These are phyloP conservation scores for Malus asiatica DNA, from an alignment of 306 rosid species.

Conservation along the genomic window DNA sequence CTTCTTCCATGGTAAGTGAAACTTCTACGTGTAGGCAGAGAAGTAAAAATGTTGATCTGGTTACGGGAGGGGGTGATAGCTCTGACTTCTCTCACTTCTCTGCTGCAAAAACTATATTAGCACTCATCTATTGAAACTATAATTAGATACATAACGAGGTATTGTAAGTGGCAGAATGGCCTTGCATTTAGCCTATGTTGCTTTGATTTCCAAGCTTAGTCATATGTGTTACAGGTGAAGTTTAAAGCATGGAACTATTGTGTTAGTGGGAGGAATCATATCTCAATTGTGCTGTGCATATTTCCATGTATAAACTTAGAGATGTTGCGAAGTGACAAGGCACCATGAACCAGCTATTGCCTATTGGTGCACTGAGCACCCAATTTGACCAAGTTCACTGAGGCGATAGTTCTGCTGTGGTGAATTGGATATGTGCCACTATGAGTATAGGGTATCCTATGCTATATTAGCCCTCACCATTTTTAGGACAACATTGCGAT, in stretches of 20 bases:
- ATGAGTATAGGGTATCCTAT: background rate
- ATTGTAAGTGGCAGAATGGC: background rate
- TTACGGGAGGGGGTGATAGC: background rate
- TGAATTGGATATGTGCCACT: background rate
- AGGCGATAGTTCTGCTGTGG: background rate
- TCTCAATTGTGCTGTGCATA: background rate
- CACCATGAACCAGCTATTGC: background rate
- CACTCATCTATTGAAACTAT: too few relatives aligned
- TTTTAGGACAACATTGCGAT: background rate
- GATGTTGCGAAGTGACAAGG: slow-evolving; percentile 17
- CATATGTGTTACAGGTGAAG: background rate
- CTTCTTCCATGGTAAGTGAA: too few relatives aligned
- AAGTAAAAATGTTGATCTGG: too few relatives aligned
- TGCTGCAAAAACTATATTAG: too few relatives aligned
- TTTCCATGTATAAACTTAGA: background rate
- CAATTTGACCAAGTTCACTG: background rate
- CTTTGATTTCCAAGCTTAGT: background rate
- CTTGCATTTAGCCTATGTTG: background rate
- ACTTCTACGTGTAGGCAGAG: too few relatives aligned
- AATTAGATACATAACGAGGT: background rate
- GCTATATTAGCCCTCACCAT: background rate
- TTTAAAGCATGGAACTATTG: background rate
- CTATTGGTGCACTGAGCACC: background rate
- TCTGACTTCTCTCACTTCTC: too few relatives aligned
- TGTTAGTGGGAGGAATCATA: slow-evolving; percentile 1